Evolutionary conservation across 2,329 filamentous ascomycete genomes (phyloP).

Genomic region (Berkeleyomyces basicola): DNA sequence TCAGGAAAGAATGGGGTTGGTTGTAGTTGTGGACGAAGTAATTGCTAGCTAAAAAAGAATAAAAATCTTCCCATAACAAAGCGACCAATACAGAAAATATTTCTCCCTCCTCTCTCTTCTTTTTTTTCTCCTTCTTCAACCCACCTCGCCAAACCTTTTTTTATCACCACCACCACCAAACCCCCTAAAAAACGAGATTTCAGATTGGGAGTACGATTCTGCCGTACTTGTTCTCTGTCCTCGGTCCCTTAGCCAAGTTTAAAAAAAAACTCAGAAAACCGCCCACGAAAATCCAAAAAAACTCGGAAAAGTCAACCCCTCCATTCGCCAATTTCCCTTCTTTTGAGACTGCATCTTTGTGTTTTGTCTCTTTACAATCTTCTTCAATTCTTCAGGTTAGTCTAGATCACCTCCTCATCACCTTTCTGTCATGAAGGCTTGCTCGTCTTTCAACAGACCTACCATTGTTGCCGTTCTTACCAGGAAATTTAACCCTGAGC

Average conservation of each 20-base stretch:
- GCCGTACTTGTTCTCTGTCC: conserved; percentile 44
- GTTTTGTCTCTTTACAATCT: conserved; percentile 11
- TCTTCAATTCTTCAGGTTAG: conserved; percentile 9
- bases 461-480: too few species aligned
- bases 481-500: background rate
- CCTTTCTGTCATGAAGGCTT: too few species aligned
- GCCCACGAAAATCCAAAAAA: conserved; percentile 32
- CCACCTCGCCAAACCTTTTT: conserved; percentile 25
- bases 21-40: conserved; percentile 2
- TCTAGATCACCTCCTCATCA: background rate
- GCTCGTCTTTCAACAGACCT: too few species aligned
- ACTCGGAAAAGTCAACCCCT: conserved; percentile 45
- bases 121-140: conserved; percentile 26
- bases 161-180: conserved; percentile 30
- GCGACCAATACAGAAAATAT: conserved; percentile 21
- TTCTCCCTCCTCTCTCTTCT: conserved; percentile 25
- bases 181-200: conserved; percentile 28
- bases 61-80: conserved; percentile 12
- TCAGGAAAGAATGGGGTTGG: conserved; percentile 1
- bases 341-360: conserved; percentile 11
- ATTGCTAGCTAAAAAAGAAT: background rate
- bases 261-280: conserved; percentile 15
- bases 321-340: conserved; percentile 21
- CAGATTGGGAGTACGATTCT: conserved; percentile 39
- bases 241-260: conserved; percentile 30